A percentile compares a stretch with the other conserved stretches of the same genome.
Evolutionary conservation across 805 yeast genomes (phyloP).

Genomic region (Saccharomyces mikatae): DNA sequence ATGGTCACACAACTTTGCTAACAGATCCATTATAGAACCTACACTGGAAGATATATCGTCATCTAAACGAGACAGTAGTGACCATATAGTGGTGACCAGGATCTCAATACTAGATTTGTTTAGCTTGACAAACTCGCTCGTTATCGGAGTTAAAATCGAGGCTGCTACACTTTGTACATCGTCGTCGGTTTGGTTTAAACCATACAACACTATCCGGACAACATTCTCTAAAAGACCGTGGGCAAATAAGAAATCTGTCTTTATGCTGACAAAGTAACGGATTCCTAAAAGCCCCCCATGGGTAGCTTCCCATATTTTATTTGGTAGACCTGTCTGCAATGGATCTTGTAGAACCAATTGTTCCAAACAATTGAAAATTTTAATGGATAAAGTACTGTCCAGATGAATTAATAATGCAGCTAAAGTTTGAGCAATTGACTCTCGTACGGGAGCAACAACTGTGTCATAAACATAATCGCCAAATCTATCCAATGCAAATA

Average conservation of each 20-base stretch:
- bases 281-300: slow-evolving; percentile 97
- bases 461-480: slow-evolving; percentile 97
- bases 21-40: slow-evolving; percentile 90
- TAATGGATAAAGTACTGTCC: slow-evolving; percentile 43
- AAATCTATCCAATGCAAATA: slow-evolving; percentile 88
- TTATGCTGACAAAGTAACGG: slow-evolving; percentile 82
- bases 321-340: slow-evolving; percentile 31
- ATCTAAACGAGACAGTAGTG: slow-evolving; percentile 68
- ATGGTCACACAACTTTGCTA: slow-evolving; percentile 81
- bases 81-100: slow-evolving; percentile 75
- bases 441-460: slow-evolving; percentile 96
- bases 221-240: slow-evolving; percentile 57
- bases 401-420: slow-evolving; percentile 83
- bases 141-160: slow-evolving; percentile 82
- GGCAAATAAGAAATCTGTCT: slow-evolving; percentile 65
- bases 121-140: slow-evolving; percentile 71
- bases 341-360: slow-evolving; percentile 61
- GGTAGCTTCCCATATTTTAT: slow-evolving; percentile 86
- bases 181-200: slow-evolving; percentile 72
- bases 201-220: slow-evolving; percentile 78
- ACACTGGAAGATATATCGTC: slow-evolving; percentile 93
- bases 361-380: slow-evolving; percentile 58
- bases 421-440: slow-evolving; percentile 88
- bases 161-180: slow-evolving; percentile 98
- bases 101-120: slow-evolving; percentile 40